phyloP scores from a whole-genome alignment of 1,284 basidiomycete genomes.

The Omphalotus olearius region DNA sequence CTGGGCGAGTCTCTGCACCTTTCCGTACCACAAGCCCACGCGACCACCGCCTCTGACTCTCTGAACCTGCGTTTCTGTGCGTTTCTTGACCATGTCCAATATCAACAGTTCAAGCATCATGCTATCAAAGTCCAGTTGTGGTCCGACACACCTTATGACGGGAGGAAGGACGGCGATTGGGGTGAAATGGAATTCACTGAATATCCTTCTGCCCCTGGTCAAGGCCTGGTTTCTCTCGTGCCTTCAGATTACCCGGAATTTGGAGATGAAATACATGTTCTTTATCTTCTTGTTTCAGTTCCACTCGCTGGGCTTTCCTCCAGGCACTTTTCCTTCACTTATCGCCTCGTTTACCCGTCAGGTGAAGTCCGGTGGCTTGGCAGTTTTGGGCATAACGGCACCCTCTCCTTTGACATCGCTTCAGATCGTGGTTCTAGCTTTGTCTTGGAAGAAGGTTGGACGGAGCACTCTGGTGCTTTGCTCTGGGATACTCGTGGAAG shows the following conservation, averaged over 20 bases:
- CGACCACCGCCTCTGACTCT: constrained; percentile 8
- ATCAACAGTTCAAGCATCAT: constrained; percentile 27
- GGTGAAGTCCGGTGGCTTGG: constrained; percentile 43
- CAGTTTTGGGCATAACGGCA: constrained; percentile 35
- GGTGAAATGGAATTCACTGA: constrained; percentile 32
- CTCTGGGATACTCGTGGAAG: constrained; percentile 12
- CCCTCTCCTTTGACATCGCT: constrained; percentile 23
- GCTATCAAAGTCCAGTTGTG: constrained; percentile 40
- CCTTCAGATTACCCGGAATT: constrained; percentile 1
- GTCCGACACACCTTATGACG: constrained; percentile 35
- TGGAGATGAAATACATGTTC: constrained; percentile 5
- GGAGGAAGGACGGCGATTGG: constrained; percentile 30
- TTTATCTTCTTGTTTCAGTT: constrained; percentile 15
- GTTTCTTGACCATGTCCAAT: constrained; percentile 27
- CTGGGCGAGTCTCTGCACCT: constrained; percentile 28
- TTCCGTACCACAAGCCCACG: constrained; percentile 18
- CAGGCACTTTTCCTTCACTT: constrained; percentile 35
- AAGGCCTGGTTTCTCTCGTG: constrained; percentile 8
- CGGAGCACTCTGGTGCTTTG: constrained; percentile 13
- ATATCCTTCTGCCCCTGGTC: constrained; percentile 2
- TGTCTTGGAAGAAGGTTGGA: constrained; percentile 25
- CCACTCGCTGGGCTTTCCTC: constrained; percentile 12
- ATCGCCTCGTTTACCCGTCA: constrained; percentile 36
- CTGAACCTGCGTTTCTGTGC: constrained; percentile 36
- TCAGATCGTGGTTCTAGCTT: constrained; percentile 21